Evolutionary conservation across 768 basidiomycete genomes (phyloP).

Genomic region (Rhizopogon roseolus): DNA sequence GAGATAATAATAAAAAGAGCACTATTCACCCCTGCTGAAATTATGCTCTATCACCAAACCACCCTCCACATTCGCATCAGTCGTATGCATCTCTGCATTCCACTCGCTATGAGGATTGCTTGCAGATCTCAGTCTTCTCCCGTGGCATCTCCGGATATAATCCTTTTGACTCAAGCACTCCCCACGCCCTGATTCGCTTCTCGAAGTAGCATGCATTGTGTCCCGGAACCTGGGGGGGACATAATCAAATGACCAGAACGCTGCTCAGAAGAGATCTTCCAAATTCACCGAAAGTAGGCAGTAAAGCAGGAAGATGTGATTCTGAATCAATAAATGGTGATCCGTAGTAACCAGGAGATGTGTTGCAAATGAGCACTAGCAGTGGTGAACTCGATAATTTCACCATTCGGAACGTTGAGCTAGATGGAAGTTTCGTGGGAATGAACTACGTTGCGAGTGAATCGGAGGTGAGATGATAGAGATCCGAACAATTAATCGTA

Average conservation of each 20-base stretch:
- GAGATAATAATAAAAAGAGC: background rate
- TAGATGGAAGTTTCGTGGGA: constrained; percentile 50
- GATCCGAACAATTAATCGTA: constrained; percentile 24
- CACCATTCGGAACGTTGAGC: constrained; percentile 47
- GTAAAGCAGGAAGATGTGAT: constrained; percentile 74
- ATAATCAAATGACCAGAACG: constrained; percentile 62
- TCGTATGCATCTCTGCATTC: constrained; percentile 76
- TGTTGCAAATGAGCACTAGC: constrained; percentile 49
- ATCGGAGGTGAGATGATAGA: constrained; percentile 48
- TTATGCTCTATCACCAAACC: constrained; percentile 48
- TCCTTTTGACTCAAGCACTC: constrained; percentile 64
- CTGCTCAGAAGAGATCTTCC: constrained; percentile 59
- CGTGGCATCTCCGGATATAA: constrained; percentile 87
- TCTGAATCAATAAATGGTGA: constrained; percentile 4
- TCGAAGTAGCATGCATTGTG: constrained; percentile 62
- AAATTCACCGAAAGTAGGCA: constrained; percentile 71
- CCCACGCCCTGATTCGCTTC: constrained; percentile 57
- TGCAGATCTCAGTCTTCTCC: constrained; percentile 65
- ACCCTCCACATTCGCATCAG: constrained; percentile 47
- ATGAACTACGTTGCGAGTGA: constrained; percentile 41
- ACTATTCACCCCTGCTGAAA: constrained; percentile 64
- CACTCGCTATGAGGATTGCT: constrained; percentile 65
- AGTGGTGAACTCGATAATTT: constrained; percentile 44
- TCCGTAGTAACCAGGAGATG: constrained; percentile 38
- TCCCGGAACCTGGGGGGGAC: constrained; percentile 65